A percentile compares a stretch with the other conserved stretches of the same genome.
phyloP scores from a whole-genome alignment of 2,329 filamentous ascomycete genomes.

The Karstenula rhodostoma region DNA sequence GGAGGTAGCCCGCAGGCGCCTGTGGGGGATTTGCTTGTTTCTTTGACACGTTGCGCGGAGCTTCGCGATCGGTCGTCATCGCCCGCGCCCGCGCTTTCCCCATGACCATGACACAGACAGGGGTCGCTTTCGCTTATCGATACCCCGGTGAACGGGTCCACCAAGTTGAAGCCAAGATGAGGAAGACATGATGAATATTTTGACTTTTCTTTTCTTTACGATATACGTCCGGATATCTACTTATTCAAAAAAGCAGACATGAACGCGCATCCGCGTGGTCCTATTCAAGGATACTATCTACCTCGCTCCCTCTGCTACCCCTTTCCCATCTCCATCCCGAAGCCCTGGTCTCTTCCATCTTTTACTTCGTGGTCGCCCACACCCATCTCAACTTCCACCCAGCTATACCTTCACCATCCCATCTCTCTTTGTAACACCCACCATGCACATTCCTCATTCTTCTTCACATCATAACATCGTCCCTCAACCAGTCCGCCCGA shows the following conservation, averaged over 20 bases:
- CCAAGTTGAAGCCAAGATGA: not conserved
- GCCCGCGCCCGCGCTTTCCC: constrained; percentile 2
- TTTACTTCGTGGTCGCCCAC: constrained; percentile 7
- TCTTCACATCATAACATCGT: not conserved
- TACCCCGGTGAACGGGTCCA: not conserved
- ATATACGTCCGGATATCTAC: too few species aligned
- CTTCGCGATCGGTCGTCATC: constrained; percentile 15
- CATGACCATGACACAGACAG: constrained; percentile 13
- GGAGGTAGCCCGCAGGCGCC: not conserved
- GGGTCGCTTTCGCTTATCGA: constrained; percentile 26
- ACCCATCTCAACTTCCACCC: not conserved
- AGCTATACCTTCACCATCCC: not conserved
- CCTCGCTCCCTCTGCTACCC: constrained; percentile 6
- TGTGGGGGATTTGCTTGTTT: not conserved
- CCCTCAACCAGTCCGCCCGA: not conserved
- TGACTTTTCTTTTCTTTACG: not conserved
- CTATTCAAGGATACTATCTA: constrained; percentile 32
- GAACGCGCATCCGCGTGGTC: constrained; percentile 10
- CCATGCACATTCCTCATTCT: too few species aligned
- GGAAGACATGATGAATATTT: too few species aligned
- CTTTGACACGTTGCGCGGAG: constrained; percentile 26
- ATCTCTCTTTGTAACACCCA: not conserved
- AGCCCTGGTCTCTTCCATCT: not conserved
- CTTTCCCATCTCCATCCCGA: not conserved
- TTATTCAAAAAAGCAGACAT: not conserved